Evolutionary conservation across 23 red algal genomes (phyloP).

Genomic region (Gracilaria caudata): DNA sequence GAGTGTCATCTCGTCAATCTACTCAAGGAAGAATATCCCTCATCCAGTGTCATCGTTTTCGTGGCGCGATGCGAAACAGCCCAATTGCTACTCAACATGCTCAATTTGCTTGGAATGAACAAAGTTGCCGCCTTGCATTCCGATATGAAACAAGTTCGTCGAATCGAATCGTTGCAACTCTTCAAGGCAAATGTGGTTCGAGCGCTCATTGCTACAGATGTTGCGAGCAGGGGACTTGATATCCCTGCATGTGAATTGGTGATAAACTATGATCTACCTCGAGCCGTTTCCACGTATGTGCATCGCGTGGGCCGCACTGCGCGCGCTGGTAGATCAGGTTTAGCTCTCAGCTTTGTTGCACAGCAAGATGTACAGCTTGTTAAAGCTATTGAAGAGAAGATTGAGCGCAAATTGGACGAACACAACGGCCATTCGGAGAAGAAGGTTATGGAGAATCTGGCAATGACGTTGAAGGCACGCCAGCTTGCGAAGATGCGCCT

Average conservation of each 20-base stretch:
- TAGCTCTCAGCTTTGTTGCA: constrained; percentile 81
- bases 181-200: constrained; percentile 63
- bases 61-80: constrained; percentile 59
- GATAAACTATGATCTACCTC: constrained; percentile 91
- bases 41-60: constrained; percentile 73
- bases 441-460: constrained; percentile 36
- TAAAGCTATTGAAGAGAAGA: constrained; percentile 64
- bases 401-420: constrained; percentile 30
- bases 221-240: constrained; percentile 90
- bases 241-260: constrained; percentile 87
- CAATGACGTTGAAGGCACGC: constrained; percentile 55
- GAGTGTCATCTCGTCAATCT: constrained; percentile 82
- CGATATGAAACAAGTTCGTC: constrained; percentile 70
- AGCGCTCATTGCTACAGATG: constrained; percentile 88
- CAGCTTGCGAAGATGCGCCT: constrained; percentile 55
- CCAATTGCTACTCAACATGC: constrained; percentile 49
- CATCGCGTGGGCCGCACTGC: constrained; percentile 95
- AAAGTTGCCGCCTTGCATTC: constrained; percentile 81
- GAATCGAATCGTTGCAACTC: constrained; percentile 67
- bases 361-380: constrained; percentile 60
- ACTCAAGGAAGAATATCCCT: constrained; percentile 50
- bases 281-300: constrained; percentile 82
- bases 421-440: constrained; percentile 22
- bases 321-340: constrained; percentile 77
- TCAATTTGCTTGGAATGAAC: constrained; percentile 75